Conservation (phyloP, 2,329 filamentous ascomycete species). For the Trichoderma sp. region DNA sequence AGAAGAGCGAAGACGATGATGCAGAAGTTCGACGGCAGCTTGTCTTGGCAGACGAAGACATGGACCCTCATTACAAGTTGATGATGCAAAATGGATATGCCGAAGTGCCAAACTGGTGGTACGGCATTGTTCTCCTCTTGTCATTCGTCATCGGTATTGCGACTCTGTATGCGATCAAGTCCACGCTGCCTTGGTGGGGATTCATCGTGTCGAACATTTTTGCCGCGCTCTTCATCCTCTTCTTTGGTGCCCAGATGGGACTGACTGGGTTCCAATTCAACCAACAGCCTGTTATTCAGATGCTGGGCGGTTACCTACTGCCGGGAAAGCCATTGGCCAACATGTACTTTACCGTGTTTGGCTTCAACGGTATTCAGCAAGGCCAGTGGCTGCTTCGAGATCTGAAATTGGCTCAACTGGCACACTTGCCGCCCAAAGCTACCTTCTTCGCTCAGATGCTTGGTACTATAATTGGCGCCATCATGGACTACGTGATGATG, state of each 20-base stretch:
- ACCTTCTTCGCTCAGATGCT: background rate
- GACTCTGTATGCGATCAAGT: background rate
- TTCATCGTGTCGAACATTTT: background rate
- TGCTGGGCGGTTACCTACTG: background rate
- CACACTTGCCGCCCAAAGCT: background rate
- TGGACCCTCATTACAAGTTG: background rate
- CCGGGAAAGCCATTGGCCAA: background rate
- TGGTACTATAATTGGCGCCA: background rate
- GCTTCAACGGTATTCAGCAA: background rate
- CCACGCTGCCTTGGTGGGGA: background rate
- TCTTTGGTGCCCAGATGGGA: background rate
- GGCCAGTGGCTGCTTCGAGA: background rate
- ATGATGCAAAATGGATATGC: background rate
- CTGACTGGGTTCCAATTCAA: background rate
- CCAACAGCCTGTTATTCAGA: background rate
- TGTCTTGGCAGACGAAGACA: background rate
- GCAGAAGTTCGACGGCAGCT: background rate
- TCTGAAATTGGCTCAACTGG: background rate
- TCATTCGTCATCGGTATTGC: background rate
- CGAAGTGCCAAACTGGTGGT: background rate
- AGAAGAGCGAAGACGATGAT: background rate
- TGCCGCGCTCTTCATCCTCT: background rate
- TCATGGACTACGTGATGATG: background rate
- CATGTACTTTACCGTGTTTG: background rate
- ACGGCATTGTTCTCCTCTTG: background rate